Percentiles rank a stretch among this genome's conserved stretches.
These are phyloP conservation scores for Pinus taeda DNA, from an alignment of 75 land plant genomes.

Conservation along the genomic window DNA sequence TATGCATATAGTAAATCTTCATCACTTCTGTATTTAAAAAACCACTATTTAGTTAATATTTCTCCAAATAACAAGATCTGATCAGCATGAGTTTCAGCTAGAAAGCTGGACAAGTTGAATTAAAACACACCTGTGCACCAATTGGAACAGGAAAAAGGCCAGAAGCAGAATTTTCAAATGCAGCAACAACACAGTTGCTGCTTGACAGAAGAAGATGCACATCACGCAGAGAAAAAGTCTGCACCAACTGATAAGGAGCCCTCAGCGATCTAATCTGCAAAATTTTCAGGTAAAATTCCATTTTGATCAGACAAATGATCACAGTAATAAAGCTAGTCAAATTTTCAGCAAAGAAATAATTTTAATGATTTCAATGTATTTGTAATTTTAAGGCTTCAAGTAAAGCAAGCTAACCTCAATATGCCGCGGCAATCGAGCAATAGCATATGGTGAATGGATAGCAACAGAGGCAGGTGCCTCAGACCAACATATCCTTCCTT, in stretches of 20 bases:
- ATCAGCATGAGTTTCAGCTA: background rate
- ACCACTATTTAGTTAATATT: background rate
- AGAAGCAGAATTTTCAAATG: constrained; percentile 62
- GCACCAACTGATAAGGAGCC: constrained; percentile 76
- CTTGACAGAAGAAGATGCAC: constrained; percentile 48
- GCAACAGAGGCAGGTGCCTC: constrained; percentile 76
- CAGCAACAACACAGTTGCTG: constrained; percentile 48
- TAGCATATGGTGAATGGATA: constrained; percentile 76
- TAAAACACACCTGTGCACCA: constrained; percentile 81
- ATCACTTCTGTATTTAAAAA: background rate
- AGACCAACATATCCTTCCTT: constrained; percentile 85
- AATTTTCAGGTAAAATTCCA: constrained; percentile 2
- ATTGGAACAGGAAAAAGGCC: constrained; percentile 83
- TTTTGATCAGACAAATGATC: background rate
- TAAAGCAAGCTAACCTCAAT: constrained; percentile 59
- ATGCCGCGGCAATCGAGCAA: constrained; percentile 82
- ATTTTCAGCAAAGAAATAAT: background rate
- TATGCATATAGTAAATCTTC: background rate
- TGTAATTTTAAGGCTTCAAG: background rate
- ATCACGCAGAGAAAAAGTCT: constrained; percentile 82
- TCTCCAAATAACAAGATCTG: background rate
- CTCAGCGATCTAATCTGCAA: constrained; percentile 82
- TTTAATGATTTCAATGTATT: background rate
- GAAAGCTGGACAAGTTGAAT: background rate
- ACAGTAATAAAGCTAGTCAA: constrained; percentile 3